A percentile compares a stretch with the other conserved stretches of the same genome.
Conservation (phyloP, 2,329 filamentous ascomycete species). For the Monosporascus sp. region DNA sequence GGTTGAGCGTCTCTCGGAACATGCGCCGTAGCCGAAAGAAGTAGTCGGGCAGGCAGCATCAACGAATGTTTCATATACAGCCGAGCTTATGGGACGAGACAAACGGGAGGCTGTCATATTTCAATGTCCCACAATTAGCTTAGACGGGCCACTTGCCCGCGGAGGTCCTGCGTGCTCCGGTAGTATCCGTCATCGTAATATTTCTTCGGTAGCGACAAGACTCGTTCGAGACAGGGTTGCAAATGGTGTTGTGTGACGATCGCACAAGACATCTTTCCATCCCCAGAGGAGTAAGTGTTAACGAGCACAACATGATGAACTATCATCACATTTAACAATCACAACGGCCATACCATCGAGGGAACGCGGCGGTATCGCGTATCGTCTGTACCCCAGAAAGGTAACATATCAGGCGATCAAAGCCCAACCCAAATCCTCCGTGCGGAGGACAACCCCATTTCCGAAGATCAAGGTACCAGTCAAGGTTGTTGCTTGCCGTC, state of each 20-base stretch:
- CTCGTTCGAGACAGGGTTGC: slow-evolving; percentile 10
- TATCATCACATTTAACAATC: slow-evolving; percentile 40
- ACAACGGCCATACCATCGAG: slow-evolving; percentile 63
- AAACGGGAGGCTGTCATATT: neutral
- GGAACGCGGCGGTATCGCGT: slow-evolving; percentile 81
- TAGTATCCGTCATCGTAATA: slow-evolving; percentile 13
- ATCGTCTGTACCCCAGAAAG: slow-evolving; percentile 76
- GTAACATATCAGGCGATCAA: slow-evolving; percentile 81
- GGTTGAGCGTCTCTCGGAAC: neutral
- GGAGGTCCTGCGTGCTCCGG: neutral
- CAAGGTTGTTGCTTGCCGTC: slow-evolving; percentile 38
- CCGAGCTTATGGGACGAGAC: neutral
- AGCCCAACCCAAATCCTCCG: slow-evolving; percentile 85
- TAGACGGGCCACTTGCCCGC: neutral
- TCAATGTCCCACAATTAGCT: neutral
- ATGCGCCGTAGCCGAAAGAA: neutral
- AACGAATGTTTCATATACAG: neutral
- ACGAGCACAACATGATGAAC: slow-evolving; percentile 28
- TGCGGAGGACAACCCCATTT: slow-evolving; percentile 89
- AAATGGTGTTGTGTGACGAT: slow-evolving; percentile 21
- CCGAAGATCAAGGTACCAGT: slow-evolving; percentile 86
- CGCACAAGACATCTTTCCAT: slow-evolving; percentile 21
- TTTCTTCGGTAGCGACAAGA: slow-evolving; percentile 12
- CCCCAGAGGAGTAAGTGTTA: slow-evolving; percentile 35
- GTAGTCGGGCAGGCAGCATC: neutral